A percentile compares a stretch with the other conserved stretches of the same genome.
Conservation (phyloP, 192 early-diverging fungal species). For the Neocallimastix lanati region DNA sequence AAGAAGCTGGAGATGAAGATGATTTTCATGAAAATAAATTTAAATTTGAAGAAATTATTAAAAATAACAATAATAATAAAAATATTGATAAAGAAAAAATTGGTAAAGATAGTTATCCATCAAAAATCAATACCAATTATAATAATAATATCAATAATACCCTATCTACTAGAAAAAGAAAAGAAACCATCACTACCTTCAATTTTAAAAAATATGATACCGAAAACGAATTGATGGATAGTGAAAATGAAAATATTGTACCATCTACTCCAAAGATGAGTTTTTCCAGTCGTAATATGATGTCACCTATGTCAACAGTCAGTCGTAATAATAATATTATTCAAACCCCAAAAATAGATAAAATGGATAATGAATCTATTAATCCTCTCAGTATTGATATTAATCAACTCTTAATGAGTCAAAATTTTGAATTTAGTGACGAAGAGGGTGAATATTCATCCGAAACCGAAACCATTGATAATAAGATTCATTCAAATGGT, state of each 20-base stretch:
- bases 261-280: neutral
- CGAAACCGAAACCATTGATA: neutral
- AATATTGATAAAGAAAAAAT: too few species aligned
- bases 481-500: neutral
- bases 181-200: neutral
- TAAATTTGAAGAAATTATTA: too few species aligned
- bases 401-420: neutral
- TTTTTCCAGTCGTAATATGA: neutral
- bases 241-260: neutral
- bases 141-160: neutral
- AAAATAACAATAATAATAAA: too few species aligned
- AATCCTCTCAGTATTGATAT: neutral
- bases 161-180: neutral
- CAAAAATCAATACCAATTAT: too few species aligned
- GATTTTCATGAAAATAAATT: neutral
- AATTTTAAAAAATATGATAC: neutral
- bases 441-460: neutral
- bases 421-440: neutral
- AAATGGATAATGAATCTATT: neutral
- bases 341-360: neutral
- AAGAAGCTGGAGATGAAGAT: too few species aligned
- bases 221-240: neutral
- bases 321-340: neutral
- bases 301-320: too few species aligned
- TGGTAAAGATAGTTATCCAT: too few species aligned